Conservation (phyloP, 2,329 filamentous ascomycete genomes). For the Delphinella strobiligena region DNA sequence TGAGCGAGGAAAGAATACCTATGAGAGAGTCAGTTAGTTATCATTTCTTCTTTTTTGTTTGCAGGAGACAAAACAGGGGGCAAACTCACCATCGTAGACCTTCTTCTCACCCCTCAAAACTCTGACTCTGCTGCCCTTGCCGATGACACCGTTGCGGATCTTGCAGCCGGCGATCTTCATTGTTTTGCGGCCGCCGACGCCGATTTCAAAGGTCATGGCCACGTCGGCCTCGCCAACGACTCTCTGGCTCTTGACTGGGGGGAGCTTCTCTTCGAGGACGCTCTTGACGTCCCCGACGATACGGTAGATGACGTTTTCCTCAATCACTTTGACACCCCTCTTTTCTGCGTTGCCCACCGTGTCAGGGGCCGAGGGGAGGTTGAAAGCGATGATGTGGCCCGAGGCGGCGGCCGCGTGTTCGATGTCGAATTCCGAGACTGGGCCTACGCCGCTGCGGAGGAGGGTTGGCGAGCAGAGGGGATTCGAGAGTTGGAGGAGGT, state of each 20-base stretch:
- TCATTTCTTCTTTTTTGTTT: no score
- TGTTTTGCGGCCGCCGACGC: conserved; percentile 56
- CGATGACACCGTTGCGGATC: conserved; percentile 68
- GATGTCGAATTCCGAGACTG: conserved; percentile 74
- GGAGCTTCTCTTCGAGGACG: conserved; percentile 56
- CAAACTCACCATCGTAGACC: conserved; percentile 66
- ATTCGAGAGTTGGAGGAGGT: conserved; percentile 67
- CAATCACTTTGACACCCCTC: conserved; percentile 62
- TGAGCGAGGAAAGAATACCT: conserved; percentile 73
- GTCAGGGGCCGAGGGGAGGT: conserved; percentile 54
- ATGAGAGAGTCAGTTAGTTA: no score
- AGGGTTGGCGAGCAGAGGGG: conserved; percentile 70
- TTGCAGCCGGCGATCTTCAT: conserved; percentile 77
- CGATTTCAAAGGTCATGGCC: conserved; percentile 72
- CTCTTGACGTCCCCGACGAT: conserved; percentile 61
- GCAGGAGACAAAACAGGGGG: no score
- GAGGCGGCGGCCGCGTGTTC: conserved; percentile 71
- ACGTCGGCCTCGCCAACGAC: conserved; percentile 86
- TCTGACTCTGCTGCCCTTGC: conserved; percentile 51
- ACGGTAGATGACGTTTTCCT: conserved; percentile 79
- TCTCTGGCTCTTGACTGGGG: conserved; percentile 52
- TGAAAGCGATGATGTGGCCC: conserved; percentile 77
- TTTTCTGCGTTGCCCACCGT: conserved; percentile 57
- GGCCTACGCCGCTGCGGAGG: conserved; percentile 65
- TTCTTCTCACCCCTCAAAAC: conserved; percentile 58